Conservation (phyloP, 208 protist species). For the Acanthamoeba lenticulata region DNA sequence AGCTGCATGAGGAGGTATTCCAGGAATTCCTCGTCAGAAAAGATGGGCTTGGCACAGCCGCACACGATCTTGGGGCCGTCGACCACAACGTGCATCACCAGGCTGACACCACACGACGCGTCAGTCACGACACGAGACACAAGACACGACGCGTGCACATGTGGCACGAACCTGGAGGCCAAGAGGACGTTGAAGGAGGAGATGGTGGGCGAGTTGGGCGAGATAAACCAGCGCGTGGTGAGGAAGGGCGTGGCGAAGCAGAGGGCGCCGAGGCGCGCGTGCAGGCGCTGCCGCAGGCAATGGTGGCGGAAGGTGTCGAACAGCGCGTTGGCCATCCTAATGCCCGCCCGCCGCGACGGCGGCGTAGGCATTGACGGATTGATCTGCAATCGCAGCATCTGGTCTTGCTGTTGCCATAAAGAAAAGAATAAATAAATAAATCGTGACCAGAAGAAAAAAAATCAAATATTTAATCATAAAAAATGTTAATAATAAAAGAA, state of each 20-base stretch:
- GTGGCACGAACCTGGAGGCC: neutral
- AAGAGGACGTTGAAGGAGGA: conserved; percentile 12
- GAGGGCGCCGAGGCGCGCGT: neutral
- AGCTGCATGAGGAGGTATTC: conserved; percentile 18
- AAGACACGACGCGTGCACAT: neutral
- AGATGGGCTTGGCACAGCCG: neutral
- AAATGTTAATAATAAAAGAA: neutral
- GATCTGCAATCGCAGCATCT: neutral
- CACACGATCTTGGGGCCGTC: neutral
- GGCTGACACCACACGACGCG: neutral
- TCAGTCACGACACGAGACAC: too few species aligned
- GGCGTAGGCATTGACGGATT: neutral
- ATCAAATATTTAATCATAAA: too few species aligned
- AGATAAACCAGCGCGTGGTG: neutral
- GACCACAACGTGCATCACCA: neutral
- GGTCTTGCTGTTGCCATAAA: neutral
- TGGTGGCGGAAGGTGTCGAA: conserved; percentile 12
- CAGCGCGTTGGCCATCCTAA: neutral
- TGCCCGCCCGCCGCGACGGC: neutral
- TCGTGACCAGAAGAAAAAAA: too few species aligned
- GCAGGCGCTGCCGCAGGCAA: neutral
- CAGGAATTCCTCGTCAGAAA: neutral
- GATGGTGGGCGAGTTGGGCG: neutral
- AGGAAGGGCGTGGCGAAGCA: neutral
- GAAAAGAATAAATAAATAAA: neutral